Percentiles rank a stretch among this genome's conserved stretches.
Conservation (phyloP, 2,329 filamentous ascomycete genomes). For the Colletotrichum eremochloae region DNA sequence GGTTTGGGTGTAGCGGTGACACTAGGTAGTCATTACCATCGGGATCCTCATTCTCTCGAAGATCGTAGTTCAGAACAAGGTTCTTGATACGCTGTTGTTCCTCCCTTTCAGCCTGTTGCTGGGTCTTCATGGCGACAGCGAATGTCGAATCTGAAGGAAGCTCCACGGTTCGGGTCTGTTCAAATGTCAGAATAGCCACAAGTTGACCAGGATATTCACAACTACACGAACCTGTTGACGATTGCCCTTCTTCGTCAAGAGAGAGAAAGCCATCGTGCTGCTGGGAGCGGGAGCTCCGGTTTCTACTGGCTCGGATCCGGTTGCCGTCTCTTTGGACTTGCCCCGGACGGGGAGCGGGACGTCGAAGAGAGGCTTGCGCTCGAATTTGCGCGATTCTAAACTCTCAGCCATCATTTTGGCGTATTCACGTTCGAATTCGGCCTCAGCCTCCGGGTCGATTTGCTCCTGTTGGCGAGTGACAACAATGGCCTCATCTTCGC, state of each 20-base stretch:
- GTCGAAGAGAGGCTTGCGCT: constrained; percentile 94
- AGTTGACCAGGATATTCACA: too few species aligned
- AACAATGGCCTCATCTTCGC: constrained; percentile 89
- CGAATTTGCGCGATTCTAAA: constrained; percentile 94
- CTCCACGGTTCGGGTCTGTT: constrained; percentile 89
- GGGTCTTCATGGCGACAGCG: constrained; percentile 94
- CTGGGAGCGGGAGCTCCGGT: constrained; percentile 40
- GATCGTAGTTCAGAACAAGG: constrained; percentile 94
- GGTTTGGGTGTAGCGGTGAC: constrained; percentile 61
- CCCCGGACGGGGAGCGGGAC: constrained; percentile 93
- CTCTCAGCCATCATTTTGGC: constrained; percentile 99
- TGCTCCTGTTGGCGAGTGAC: constrained; percentile 93
- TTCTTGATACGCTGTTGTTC: constrained; percentile 99
- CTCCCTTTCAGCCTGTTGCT: constrained; percentile 94
- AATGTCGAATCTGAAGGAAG: constrained; percentile 93
- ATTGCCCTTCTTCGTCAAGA: constrained; percentile 96
- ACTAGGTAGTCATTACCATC: constrained; percentile 75
- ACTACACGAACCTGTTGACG: constrained; percentile 79
- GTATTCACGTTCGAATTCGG: constrained; percentile 97
- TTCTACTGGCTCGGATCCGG: constrained; percentile 36
- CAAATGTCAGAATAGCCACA: constrained; percentile 38
- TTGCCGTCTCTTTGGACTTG: constrained; percentile 58
- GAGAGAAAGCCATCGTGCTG: constrained; percentile 92
- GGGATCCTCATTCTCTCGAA: constrained; percentile 83
- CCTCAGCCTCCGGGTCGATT: constrained; percentile 92